Percentiles rank a stretch among this genome's conserved stretches.
Conservation (phyloP, 192 early-diverging fungal species). For the Coemansia sp. region DNA sequence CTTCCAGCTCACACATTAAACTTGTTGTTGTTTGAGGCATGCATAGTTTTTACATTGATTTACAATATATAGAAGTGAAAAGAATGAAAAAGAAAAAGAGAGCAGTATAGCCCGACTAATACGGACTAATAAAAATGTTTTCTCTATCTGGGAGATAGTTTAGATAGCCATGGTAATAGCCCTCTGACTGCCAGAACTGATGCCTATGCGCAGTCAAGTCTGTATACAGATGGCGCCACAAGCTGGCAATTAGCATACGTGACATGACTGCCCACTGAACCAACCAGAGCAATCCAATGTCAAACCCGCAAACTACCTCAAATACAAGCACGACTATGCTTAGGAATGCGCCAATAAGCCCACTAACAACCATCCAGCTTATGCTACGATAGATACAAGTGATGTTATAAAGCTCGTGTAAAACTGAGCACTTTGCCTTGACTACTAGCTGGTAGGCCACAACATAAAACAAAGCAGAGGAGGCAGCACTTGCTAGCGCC, state of each 20-base stretch:
- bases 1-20: no score
- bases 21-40: neutral
- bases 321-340: constrained; percentile 7
- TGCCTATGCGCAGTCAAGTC: constrained; percentile 10
- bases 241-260: constrained; percentile 14
- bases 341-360: neutral
- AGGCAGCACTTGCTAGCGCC: neutral
- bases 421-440: neutral
- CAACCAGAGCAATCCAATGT: constrained; percentile 11
- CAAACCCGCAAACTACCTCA: constrained; percentile 2
- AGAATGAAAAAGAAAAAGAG: neutral
- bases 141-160: neutral
- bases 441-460: neutral
- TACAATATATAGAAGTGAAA: no score
- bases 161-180: neutral
- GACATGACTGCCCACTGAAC: constrained; percentile 26
- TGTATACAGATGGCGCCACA: constrained; percentile 17
- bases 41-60: neutral
- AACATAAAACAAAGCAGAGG: neutral
- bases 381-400: constrained; percentile 26
- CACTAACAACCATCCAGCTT: constrained; percentile 14
- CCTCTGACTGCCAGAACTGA: constrained; percentile 15
- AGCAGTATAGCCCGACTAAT: neutral
- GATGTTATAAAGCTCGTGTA: constrained; percentile 12
- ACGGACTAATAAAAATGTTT: neutral